These are phyloP conservation scores for Plasmodium gaboni DNA, from an alignment of 169 alveolate species.

Conservation along the genomic window DNA sequence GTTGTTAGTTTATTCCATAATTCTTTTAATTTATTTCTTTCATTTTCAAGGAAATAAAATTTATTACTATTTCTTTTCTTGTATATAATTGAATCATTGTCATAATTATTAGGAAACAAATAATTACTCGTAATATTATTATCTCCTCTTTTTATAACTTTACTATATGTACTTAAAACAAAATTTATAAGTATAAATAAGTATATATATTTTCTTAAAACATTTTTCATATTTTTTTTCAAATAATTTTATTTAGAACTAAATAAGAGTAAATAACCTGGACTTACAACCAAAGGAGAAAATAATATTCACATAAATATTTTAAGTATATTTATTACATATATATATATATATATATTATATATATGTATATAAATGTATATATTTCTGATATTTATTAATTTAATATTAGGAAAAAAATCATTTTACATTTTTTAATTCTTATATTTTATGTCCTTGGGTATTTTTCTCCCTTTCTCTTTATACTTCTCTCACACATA, in stretches of 20 bases:
- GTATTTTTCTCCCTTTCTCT: too few relatives aligned
- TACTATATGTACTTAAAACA: not conserved
- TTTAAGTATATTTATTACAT: not conserved
- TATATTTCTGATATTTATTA: not conserved
- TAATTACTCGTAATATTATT: not conserved
- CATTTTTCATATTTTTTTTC: slow-evolving; percentile 70
- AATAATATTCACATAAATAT: not conserved
- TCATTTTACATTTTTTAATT: too few relatives aligned
- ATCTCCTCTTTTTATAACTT: not conserved
- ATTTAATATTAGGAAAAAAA: too few relatives aligned
- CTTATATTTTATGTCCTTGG: too few relatives aligned
- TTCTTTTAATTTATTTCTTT: slow-evolving; percentile 55
- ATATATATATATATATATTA: slow-evolving; percentile 6
- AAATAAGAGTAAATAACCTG: too few relatives aligned
- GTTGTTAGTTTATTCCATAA: slow-evolving; percentile 21
- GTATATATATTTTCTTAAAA: slow-evolving; percentile 3
- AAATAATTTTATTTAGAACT: too few relatives aligned
- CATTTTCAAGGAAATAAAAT: slow-evolving; percentile 30
- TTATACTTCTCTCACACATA: too few relatives aligned
- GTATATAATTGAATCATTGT: not conserved
- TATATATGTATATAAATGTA: not conserved
- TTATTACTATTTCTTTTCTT: slow-evolving; percentile 8
- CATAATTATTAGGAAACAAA: slow-evolving; percentile 6
- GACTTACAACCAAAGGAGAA: not conserved
- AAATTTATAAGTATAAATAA: slow-evolving; percentile 11